Conservation (phyloP, 169 alveolate species). For the Cryptosporidium meleagridis region DNA sequence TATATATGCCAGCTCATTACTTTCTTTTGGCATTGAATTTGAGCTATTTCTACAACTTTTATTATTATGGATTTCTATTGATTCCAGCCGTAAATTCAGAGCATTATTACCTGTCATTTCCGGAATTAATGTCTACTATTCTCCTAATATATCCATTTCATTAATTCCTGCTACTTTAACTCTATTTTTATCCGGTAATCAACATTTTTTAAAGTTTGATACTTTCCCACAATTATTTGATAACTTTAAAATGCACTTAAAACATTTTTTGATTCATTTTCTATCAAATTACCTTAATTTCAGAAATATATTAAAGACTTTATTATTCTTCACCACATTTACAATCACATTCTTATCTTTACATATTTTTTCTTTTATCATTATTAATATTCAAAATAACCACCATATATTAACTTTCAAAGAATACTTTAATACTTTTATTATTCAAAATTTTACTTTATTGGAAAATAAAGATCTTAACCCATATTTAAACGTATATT, state of each 20-base stretch:
- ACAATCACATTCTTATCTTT: background rate
- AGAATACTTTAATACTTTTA: background rate
- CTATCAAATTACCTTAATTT: background rate
- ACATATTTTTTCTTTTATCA: constrained; percentile 27
- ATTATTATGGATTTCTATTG: constrained; percentile 13
- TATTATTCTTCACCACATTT: background rate
- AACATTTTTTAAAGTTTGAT: background rate
- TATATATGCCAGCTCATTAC: constrained; percentile 6
- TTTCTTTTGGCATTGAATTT: constrained; percentile 27
- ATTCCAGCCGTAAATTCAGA: background rate
- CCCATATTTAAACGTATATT: constrained; percentile 37
- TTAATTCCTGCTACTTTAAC: constrained; percentile 2
- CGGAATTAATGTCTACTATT: constrained; percentile 2
- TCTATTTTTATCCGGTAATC: background rate
- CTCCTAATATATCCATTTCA: constrained; percentile 7
- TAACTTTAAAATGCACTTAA: background rate
- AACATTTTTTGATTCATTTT: background rate
- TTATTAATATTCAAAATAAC: background rate
- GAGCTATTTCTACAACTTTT: constrained; percentile 13
- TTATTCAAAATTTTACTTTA: background rate
- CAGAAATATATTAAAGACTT: background rate
- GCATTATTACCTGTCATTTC: constrained; percentile 1
- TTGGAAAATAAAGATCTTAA: constrained; percentile 34
- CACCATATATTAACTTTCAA: background rate
- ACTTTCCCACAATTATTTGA: background rate